A percentile compares a stretch with the other conserved stretches of the same genome.
Conservation (phyloP, 2,329 filamentous ascomycete genomes). For the Colletotrichum sp. region DNA sequence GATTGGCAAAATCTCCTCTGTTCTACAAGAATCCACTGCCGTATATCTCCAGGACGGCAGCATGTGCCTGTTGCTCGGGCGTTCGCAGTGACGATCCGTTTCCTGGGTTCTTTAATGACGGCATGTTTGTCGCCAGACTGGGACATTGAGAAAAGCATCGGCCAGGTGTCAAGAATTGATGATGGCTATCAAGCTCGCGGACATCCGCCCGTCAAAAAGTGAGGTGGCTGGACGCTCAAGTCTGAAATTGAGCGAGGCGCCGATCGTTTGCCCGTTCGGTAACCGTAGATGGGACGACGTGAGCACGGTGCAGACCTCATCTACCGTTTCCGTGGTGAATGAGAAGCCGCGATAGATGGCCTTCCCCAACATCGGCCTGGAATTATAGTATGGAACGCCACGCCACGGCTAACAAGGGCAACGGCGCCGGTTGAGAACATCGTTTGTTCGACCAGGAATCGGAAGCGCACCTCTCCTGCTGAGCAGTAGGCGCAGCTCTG, state of each 20-base stretch:
- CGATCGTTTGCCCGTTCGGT: neutral
- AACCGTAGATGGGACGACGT: neutral
- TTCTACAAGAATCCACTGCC: neutral
- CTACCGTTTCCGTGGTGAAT: slow-evolving; percentile 17
- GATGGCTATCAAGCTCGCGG: neutral
- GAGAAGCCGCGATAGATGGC: neutral
- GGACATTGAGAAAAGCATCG: neutral
- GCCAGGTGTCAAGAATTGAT: neutral
- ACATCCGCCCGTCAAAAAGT: neutral
- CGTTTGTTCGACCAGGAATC: neutral
- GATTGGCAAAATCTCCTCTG: neutral
- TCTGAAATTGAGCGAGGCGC: neutral
- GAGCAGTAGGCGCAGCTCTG: neutral
- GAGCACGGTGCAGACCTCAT: slow-evolving; percentile 4
- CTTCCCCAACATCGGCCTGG: neutral
- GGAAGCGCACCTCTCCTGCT: neutral
- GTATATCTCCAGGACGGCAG: neutral
- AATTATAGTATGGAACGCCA: neutral
- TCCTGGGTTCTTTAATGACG: neutral
- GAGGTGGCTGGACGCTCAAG: slow-evolving; percentile 1
- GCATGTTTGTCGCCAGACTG: neutral
- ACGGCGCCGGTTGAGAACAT: neutral
- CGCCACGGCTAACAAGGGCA: neutral
- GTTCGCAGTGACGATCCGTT: neutral
- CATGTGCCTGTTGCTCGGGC: neutral